Evolutionary conservation across 257 asterid species (phyloP), one percentile per base, ranked within the genome.

Genomic region (Plantago elongata): DNA sequence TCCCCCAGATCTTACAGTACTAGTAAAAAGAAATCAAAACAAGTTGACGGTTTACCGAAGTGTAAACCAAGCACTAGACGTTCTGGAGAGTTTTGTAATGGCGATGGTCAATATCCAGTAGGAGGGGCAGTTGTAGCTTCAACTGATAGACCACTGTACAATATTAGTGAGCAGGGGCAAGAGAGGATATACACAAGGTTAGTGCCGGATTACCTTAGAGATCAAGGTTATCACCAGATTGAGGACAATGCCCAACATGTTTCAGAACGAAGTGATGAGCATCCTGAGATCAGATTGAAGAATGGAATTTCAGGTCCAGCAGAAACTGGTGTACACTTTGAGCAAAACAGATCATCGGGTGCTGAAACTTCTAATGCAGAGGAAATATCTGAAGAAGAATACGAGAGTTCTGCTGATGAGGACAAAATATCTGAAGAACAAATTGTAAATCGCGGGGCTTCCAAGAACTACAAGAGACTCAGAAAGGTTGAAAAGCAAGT

Each of bases 341-440:
- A 68, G 48, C 38, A 51, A 42, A 49, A 29, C 27, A n/a, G 49
- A 65, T 38, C 71, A 47, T 69, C 18, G 61, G 57, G 62, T 66
- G 40, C 57, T 72, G 42, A 57, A 63, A 51, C 69, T 57, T n/a
- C 54, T 72, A 63, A 61, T 47, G 73, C 72, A 45, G 77, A 82
- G 58, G 84, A 70, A 73, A 73, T 68, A 68, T 77, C 84, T 69
- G 89, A 84, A 65, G 83, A 73, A 68, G 81, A 75, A 16, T 68
- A 62, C 64, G 84, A 79, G 34, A 66, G 40, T 70, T 50, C 74
- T 63, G 66, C 60, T 22, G 65, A 74, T 65, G 77, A 77, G 11
- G 15, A 14, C 8, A 0, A 34, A 34, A 34, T 34, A 34, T 34
- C 40, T 34, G 40, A 34, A 34, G 7, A 34, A 34, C 0, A 34